These are phyloP conservation scores for Adiantum capillusveneris DNA, from an alignment of 75 land plant species.

Conservation along the genomic window DNA sequence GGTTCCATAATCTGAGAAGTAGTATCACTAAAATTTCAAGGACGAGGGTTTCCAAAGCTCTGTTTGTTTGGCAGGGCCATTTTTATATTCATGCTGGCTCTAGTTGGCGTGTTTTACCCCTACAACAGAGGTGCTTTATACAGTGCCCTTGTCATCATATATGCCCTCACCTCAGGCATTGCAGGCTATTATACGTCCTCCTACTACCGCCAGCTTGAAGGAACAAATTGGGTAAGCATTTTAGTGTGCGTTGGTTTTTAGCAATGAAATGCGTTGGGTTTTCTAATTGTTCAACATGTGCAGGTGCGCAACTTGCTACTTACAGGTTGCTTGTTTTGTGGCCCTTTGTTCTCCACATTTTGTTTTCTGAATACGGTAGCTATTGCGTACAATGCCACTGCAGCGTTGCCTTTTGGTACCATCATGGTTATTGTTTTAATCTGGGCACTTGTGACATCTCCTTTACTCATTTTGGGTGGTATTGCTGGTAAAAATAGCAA, in stretches of 20 bases:
- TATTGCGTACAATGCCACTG: slow-evolving; percentile 41
- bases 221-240: slow-evolving; percentile 51
- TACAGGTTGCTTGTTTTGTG: slow-evolving; percentile 41
- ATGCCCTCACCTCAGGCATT: slow-evolving; percentile 57
- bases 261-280: neutral
- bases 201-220: slow-evolving; percentile 45
- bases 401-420: too few relatives aligned
- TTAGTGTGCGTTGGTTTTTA: too few relatives aligned
- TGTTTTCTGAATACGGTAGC: slow-evolving; percentile 52
- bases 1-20: too few relatives aligned
- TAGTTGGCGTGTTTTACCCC: slow-evolving; percentile 60
- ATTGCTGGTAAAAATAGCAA: slow-evolving; percentile 37
- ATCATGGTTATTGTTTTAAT: slow-evolving; percentile 42
- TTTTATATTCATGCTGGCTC: slow-evolving; percentile 45
- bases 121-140: slow-evolving; percentile 59
- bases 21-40: slow-evolving; percentile 1
- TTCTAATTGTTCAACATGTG: too few relatives aligned
- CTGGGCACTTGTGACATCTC: slow-evolving; percentile 32
- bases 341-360: slow-evolving; percentile 42
- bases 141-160: slow-evolving; percentile 43
- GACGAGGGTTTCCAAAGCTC: neutral
- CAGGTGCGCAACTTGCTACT: slow-evolving; percentile 49
- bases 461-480: slow-evolving; percentile 49
- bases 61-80: slow-evolving; percentile 26
- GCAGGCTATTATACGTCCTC: slow-evolving; percentile 56